Percentiles rank a stretch among this genome's conserved stretches.
phyloP scores from a whole-genome alignment of 768 basidiomycete species.

The Lentinus tigrinus region DNA sequence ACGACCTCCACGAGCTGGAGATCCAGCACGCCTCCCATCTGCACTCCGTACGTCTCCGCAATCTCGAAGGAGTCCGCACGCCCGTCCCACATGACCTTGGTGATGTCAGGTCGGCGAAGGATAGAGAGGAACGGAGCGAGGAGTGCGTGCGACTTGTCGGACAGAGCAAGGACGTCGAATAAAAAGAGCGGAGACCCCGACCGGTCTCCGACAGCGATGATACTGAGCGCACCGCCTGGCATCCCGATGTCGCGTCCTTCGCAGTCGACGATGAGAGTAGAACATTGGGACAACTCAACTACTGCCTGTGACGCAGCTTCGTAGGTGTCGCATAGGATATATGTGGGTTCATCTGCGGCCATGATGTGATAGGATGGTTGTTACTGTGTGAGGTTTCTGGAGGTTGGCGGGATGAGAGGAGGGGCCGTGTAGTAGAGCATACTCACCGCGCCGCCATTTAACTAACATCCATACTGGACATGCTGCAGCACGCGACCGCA shows the following conservation, averaged over 20 bases:
- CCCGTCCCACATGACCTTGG: constrained; percentile 45
- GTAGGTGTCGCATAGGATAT: constrained; percentile 4
- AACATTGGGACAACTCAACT: not conserved
- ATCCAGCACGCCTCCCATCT: constrained; percentile 36
- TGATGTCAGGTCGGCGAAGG: constrained; percentile 28
- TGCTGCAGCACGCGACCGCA: too few species aligned
- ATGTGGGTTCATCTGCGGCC: not conserved
- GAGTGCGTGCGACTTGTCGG: constrained; percentile 7
- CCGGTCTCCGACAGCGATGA: constrained; percentile 38
- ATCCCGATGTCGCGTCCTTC: constrained; percentile 40
- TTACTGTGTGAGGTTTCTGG: too few species aligned
- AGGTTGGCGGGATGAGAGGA: not conserved
- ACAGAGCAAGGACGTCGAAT: constrained; percentile 37
- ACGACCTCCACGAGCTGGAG: constrained; percentile 41
- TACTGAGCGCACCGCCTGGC: constrained; percentile 33
- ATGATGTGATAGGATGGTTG: not conserved
- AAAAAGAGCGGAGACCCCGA: constrained; percentile 36
- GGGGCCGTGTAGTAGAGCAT: not conserved
- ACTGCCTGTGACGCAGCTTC: not conserved
- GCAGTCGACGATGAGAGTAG: constrained; percentile 37
- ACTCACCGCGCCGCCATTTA: too few species aligned
- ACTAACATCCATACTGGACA: too few species aligned
- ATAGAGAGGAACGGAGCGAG: constrained; percentile 29
- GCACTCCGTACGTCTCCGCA: constrained; percentile 25
- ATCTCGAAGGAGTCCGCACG: constrained; percentile 42